phyloP scores from a whole-genome alignment of 805 yeast species.

The Geotrichum ghanense region DNA sequence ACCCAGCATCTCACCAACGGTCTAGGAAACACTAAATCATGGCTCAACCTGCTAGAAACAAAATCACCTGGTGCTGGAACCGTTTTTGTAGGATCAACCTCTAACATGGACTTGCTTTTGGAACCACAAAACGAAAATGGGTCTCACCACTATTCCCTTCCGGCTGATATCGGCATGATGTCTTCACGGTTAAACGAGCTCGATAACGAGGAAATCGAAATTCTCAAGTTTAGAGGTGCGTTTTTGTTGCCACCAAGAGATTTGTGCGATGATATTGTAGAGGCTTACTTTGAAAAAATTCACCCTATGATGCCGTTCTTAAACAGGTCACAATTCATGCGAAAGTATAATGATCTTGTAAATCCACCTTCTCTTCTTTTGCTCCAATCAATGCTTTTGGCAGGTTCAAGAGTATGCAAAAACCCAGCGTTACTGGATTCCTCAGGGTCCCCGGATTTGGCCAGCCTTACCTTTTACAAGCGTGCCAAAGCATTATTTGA shows the following conservation, averaged over 20 bases:
- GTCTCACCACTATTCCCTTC: conserved; percentile 28
- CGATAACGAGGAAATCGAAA: conserved; percentile 49
- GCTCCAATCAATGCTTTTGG: conserved; percentile 50
- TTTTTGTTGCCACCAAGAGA: conserved; percentile 51
- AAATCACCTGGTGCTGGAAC: conserved; percentile 23
- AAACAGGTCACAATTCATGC: conserved; percentile 43
- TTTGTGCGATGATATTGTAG: conserved; percentile 44
- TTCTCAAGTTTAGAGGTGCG: conserved; percentile 52
- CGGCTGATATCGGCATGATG: conserved; percentile 8
- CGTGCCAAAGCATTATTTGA: conserved; percentile 70
- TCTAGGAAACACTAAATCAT: conserved; percentile 14
- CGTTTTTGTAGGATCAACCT: conserved; percentile 41
- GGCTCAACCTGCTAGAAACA: conserved; percentile 27
- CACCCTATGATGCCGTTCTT: conserved; percentile 59
- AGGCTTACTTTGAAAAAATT: conserved; percentile 44
- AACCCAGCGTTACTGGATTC: conserved; percentile 39
- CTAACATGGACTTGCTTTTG: conserved; percentile 37
- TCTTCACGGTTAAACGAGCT: conserved; percentile 22
- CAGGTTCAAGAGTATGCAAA: conserved; percentile 47
- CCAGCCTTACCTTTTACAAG: conserved; percentile 45
- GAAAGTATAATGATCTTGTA: conserved; percentile 36
- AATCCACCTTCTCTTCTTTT: conserved; percentile 48
- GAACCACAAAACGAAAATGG: conserved; percentile 34
- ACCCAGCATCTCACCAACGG: background rate
- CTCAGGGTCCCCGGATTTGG: conserved; percentile 33